Evolutionary conservation across 495 filamentous ascomycete species (phyloP), one percentile per base, ranked within the genome.

Genomic region (Apiosordaria backusii): DNA sequence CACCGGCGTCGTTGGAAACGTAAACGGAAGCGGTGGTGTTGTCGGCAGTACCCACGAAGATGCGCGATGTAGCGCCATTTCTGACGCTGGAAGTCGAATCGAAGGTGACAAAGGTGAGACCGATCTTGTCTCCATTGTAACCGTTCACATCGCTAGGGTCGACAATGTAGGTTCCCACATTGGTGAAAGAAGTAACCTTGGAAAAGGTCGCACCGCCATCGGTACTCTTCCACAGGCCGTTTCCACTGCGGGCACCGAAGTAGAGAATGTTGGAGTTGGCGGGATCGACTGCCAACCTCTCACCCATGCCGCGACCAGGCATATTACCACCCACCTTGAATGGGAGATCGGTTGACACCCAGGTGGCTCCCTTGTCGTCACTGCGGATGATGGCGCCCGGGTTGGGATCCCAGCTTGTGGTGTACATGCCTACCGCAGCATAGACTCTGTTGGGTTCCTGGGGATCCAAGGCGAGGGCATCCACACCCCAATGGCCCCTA

Each of bases 281-380:
- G 4, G 86, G 85, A 71, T 89, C 86, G 7, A 88, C 80, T 1
- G 84, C 85, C 24, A 88, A 80, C 5, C 86, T 80, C 74, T 89
- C 87, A 24, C 87, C 87, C 76, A 83, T 85, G 21, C 86, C 86
- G 25, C 87, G 79, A n/a, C 87, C 86, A 3, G 85, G 85, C 85
- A 87, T 88, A 69, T 88, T 89, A 0, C 86, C 85, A 5, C 86
- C 86, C 57, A 85, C 83, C 68, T 86, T 85, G 76, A 88, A 88
- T 3, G 86, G 77, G 1, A 87, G 74, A 6, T 73, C 73, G 1
- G 77, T 79, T 10, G 68, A 70, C 3, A 74, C 67, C 79, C 83
- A 87, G 1, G 83, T 86, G 6, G 65, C 73, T 5, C 86, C 85
- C 59, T 78, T 75, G 69, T 88, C 81, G 15, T 72, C 78, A 10